Percentiles rank a stretch among this genome's conserved stretches.
These are phyloP conservation scores for Silene conica DNA, from an alignment of 148 eudicot species.

Conservation along the genomic window DNA sequence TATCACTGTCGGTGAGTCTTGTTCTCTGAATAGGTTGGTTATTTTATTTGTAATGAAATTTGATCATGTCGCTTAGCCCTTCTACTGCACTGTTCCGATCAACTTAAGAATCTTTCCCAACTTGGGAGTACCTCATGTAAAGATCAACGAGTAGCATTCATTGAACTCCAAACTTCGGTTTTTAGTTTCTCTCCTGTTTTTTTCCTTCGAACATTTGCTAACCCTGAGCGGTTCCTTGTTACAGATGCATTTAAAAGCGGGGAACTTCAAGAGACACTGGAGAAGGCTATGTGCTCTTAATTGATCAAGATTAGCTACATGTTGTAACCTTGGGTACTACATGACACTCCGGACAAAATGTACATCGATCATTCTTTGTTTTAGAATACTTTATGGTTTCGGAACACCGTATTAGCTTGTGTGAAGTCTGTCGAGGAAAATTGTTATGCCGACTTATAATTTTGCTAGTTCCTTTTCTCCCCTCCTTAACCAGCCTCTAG, in stretches of 20 bases:
- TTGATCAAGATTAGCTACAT: constrained; percentile 4
- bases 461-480: no score
- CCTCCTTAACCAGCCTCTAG: no score
- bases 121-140: not conserved
- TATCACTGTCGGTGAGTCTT: constrained; percentile 75
- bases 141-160: not conserved
- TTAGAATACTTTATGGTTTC: not conserved
- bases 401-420: not conserved
- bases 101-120: no score
- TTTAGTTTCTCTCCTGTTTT: not conserved
- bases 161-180: not conserved
- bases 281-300: constrained; percentile 77
- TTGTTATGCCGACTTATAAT: no score
- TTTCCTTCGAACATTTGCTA: not conserved
- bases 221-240: constrained; percentile 9
- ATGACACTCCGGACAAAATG: constrained; percentile 1
- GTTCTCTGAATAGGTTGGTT: not conserved
- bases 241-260: constrained; percentile 87
- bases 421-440: no score
- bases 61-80: not conserved
- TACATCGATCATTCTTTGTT: not conserved
- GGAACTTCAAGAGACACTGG: constrained; percentile 77
- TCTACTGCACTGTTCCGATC: not conserved
- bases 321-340: constrained; percentile 8
- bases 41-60: not conserved